A percentile compares a stretch with the other conserved stretches of the same genome.
Evolutionary conservation across 805 yeast species (phyloP).

Genomic region (Cyberlindnera petersonii): DNA sequence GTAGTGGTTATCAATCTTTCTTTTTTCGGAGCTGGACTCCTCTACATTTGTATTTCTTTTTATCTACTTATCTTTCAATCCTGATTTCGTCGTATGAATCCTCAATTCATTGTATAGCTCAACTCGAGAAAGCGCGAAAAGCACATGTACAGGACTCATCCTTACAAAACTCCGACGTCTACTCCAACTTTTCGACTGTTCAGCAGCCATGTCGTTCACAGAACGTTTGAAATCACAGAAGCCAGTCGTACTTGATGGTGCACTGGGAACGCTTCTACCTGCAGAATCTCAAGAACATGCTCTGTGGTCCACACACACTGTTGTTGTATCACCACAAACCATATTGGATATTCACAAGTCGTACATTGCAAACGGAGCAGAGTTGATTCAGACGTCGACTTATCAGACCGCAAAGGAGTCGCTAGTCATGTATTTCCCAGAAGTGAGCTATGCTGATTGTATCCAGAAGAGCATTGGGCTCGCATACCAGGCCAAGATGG

Average conservation of each 20-base stretch:
- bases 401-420: slow-evolving; percentile 42
- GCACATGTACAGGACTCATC: too few relatives aligned
- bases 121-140: too few relatives aligned
- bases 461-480: slow-evolving; percentile 17
- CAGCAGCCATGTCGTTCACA: slow-evolving; percentile 1
- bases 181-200: too few relatives aligned
- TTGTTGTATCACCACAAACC: slow-evolving; percentile 39
- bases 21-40: too few relatives aligned
- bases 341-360: slow-evolving; percentile 45
- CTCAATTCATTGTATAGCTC: too few relatives aligned
- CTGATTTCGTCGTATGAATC: too few relatives aligned
- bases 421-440: slow-evolving; percentile 34
- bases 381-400: slow-evolving; percentile 49
- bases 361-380: slow-evolving; percentile 52
- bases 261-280: slow-evolving; percentile 23
- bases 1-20: too few relatives aligned
- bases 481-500: slow-evolving; percentile 11
- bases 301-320: slow-evolving; percentile 59
- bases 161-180: too few relatives aligned
- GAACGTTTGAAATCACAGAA: slow-evolving; percentile 4
- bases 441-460: slow-evolving; percentile 5
- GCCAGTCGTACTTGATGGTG: slow-evolving; percentile 24
- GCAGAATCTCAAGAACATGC: slow-evolving; percentile 23
- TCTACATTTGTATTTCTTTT: too few relatives aligned
- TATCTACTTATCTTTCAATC: too few relatives aligned